phyloP scores from a whole-genome alignment of 1,284 basidiomycete species.

The Trichosporon inkin region DNA sequence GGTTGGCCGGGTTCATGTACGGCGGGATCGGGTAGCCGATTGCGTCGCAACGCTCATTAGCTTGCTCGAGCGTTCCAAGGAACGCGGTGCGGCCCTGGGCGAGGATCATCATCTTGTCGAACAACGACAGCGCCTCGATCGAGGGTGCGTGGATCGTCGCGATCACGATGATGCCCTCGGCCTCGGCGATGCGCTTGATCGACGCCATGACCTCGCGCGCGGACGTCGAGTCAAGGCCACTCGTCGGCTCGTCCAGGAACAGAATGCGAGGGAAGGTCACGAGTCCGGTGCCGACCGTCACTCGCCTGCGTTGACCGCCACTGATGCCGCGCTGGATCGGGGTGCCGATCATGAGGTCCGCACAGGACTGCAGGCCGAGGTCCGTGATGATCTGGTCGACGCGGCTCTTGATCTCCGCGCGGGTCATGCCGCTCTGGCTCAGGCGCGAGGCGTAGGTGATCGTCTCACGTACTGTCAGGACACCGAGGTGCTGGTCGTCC shows the following conservation, averaged over 20 bases:
- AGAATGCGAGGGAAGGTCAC: constrained; percentile 46
- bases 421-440: constrained; percentile 17
- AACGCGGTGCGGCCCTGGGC: constrained; percentile 38
- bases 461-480: constrained; percentile 47
- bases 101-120: constrained; percentile 44
- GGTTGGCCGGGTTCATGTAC: constrained; percentile 35
- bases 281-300: constrained; percentile 45
- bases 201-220: constrained; percentile 21
- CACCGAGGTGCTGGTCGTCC: constrained; percentile 48
- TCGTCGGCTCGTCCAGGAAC: constrained; percentile 52
- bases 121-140: constrained; percentile 45
- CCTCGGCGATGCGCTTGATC: constrained; percentile 18
- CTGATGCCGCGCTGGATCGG: constrained; percentile 50
- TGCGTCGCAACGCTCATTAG: constrained; percentile 20
- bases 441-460: constrained; percentile 17
- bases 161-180: constrained; percentile 31
- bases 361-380: constrained; percentile 22
- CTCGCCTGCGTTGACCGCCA: constrained; percentile 49
- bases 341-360: constrained; percentile 41
- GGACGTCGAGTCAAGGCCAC: constrained; percentile 27
- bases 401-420: constrained; percentile 12
- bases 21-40: constrained; percentile 26
- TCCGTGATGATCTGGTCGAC: constrained; percentile 21
- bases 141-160: constrained; percentile 50
- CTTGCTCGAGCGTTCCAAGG: constrained; percentile 22